These are phyloP conservation scores for Alternaria atra DNA, from an alignment of 2,329 filamentous ascomycete species.

Conservation along the genomic window DNA sequence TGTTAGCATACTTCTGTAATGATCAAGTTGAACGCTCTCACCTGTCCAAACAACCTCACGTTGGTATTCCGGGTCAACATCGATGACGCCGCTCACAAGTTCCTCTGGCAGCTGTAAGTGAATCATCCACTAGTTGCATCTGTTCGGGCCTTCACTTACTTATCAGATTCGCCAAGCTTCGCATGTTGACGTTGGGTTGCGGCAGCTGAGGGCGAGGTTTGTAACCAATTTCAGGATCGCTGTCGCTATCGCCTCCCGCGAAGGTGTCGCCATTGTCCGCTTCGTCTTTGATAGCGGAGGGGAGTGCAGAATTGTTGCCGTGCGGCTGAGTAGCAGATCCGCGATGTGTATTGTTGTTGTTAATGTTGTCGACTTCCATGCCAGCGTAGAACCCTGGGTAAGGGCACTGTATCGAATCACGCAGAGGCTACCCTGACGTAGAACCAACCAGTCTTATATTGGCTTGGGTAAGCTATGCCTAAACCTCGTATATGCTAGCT, in stretches of 20 bases:
- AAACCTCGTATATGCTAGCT: background rate
- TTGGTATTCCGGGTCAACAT: constrained; percentile 59
- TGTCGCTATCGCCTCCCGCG: constrained; percentile 2
- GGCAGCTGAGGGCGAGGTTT: constrained; percentile 36
- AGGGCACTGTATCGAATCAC: background rate
- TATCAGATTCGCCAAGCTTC: constrained; percentile 34
- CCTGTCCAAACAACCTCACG: constrained; percentile 57
- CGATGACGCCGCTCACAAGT: constrained; percentile 38
- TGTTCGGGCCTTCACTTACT: constrained; percentile 27
- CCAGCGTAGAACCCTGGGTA: constrained; percentile 2
- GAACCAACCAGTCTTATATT: background rate
- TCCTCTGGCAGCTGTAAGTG: constrained; percentile 25
- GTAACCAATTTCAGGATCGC: constrained; percentile 22
- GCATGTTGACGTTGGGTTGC: constrained; percentile 27
- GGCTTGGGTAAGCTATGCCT: background rate
- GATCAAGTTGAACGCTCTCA: constrained; percentile 10
- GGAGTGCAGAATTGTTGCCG: background rate
- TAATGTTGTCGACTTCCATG: constrained; percentile 12
- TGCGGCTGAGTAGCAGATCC: background rate
- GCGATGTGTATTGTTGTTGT: constrained; percentile 5
- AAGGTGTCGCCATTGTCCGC: constrained; percentile 3
- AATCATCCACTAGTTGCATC: background rate
- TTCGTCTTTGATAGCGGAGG: constrained; percentile 28
- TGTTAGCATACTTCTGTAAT: constrained; percentile 4
- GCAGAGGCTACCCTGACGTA: background rate